Base-by-base conservation (phyloP, 208 protist species). In the Trypanosoma scelopori region DNA sequence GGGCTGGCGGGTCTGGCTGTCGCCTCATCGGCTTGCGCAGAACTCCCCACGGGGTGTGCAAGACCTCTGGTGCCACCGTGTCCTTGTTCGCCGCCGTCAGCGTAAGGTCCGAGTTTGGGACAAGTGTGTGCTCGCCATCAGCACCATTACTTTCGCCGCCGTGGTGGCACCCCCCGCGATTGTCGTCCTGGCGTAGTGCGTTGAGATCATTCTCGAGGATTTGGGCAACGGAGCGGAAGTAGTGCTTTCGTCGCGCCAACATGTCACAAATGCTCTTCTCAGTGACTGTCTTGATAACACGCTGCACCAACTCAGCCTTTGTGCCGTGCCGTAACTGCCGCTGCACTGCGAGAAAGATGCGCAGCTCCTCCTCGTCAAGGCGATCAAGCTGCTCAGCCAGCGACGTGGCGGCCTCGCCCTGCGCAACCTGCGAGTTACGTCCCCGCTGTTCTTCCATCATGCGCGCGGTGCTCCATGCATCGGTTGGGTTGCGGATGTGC, bases 311-410 rank as follows among this genome's bases (percentile, higher is more conserved):
- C 56, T 82, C 67, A 22, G 48, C 68, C 39, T 91, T 89, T 16
- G 49, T 78, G n/a, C 91, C 91, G 62, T 94, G 89, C 0, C 91
- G 84, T 25, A 93, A 74, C 68, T 97, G 90, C 9, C 87, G 81
- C 67, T 95, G 77, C 0, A 78, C 79, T 3, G 90, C 61, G 32
- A 96, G 79, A 65, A 92, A 97, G 53, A 97, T 95, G 30, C 87
- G 87, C 37, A 97, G 78, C 73, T 97, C 90, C 74, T 96, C 86
- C 49, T 92, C 88, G 61, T 95, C 78, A 49, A 97, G 66, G 1
- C 69, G 65, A 11, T 74, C 25, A 45, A 97, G 73, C 42, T 73
- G 69, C 1, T 50, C 53, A 41, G 65, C 57, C 15, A 95, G 81
- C 7, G 76, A 62, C n/a, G 43, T 57, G 12, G 74, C 76, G 3